phyloP scores from a whole-genome alignment of 805 yeast genomes.

The Cyberlindnera mycetangii region DNA sequence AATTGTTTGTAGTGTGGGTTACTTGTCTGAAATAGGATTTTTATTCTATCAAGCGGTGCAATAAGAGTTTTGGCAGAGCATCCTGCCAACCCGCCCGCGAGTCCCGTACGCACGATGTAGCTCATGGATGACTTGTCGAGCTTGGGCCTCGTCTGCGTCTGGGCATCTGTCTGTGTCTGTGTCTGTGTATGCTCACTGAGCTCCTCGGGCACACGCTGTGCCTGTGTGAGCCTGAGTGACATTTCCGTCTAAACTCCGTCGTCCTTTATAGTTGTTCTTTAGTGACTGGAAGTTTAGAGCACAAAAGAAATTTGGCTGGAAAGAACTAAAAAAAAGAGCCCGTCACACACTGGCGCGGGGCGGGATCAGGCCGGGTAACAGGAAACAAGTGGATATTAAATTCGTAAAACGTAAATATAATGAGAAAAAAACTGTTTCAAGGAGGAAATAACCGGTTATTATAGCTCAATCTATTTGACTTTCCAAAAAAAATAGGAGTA shows the following conservation, averaged over 20 bases:
- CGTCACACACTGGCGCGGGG: no score
- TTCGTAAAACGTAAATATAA: no score
- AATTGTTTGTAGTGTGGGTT: conserved; percentile 83
- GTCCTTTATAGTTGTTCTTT: neutral
- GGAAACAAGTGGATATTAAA: no score
- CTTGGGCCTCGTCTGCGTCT: neutral
- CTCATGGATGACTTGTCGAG: conserved; percentile 70
- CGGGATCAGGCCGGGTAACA: no score
- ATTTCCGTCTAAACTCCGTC: neutral
- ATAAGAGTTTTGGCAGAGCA: conserved; percentile 93
- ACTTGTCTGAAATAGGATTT: conserved; percentile 91
- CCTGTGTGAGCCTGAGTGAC: neutral
- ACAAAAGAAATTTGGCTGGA: neutral
- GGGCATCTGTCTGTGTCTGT: no score
- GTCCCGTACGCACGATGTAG: conserved; percentile 77
- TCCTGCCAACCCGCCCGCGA: conserved; percentile 96
- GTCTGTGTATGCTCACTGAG: no score
- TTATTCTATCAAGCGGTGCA: conserved; percentile 94
- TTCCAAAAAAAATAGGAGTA: no score
- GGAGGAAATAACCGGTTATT: no score
- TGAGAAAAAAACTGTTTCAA: no score
- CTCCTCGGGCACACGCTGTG: no score
- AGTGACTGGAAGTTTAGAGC: neutral
- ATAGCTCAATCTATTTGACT: no score
- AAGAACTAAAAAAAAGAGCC: no score